A percentile compares a stretch with the other conserved stretches of the same genome.
Conservation (phyloP, 2,329 filamentous ascomycete genomes). For the Fusarium humuli region DNA sequence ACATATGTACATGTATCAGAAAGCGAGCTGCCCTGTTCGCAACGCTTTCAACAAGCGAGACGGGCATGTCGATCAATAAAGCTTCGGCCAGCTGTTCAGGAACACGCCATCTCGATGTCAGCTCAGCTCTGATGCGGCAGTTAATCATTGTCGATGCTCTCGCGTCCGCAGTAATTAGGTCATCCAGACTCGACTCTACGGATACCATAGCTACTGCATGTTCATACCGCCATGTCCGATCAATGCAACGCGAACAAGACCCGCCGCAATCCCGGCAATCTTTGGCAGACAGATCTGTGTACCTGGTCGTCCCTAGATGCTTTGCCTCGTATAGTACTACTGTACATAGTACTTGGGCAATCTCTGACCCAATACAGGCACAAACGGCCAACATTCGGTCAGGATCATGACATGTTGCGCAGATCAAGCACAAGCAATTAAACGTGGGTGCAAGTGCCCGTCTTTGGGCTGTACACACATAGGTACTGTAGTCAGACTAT, state of each 20-base stretch:
- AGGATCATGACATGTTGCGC: conserved; percentile 19
- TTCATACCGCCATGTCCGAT: conserved; percentile 20
- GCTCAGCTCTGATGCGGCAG: neutral
- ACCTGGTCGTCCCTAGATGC: conserved; percentile 8
- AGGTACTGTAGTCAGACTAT: neutral
- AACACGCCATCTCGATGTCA: conserved; percentile 21
- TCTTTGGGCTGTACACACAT: neutral
- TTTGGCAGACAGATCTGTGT: conserved; percentile 26
- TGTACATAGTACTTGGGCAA: neutral
- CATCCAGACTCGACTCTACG: no score
- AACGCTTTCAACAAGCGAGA: conserved; percentile 31
- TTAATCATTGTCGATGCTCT: neutral
- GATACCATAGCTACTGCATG: neutral
- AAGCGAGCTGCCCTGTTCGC: conserved; percentile 19
- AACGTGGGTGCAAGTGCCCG: conserved; percentile 10
- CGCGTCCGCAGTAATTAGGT: no score
- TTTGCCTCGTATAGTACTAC: conserved; percentile 13
- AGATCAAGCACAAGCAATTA: conserved; percentile 24
- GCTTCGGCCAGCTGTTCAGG: conserved; percentile 39
- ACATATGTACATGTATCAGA: neutral
- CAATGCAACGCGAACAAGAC: conserved; percentile 4
- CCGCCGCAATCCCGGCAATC: conserved; percentile 25
- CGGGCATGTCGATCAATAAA: conserved; percentile 38
- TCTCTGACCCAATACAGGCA: conserved; percentile 11
- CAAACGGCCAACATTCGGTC: conserved; percentile 14